Evolutionary conservation across 495 filamentous ascomycete genomes (phyloP).

Genomic region (Amorphotheca resinae): DNA sequence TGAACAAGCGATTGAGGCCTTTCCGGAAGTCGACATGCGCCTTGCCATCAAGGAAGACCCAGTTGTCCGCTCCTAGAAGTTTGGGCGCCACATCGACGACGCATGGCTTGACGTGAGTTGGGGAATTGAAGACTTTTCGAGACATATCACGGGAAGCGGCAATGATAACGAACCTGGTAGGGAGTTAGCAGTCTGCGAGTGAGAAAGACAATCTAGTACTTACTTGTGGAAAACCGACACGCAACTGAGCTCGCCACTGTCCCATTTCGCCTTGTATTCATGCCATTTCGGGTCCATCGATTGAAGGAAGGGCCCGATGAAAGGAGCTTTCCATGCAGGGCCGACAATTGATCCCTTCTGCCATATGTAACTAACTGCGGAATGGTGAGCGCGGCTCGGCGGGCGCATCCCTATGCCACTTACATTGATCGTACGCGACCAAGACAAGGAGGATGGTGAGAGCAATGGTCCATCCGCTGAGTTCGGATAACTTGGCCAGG

Average conservation of each 20-base stretch:
- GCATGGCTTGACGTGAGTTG: conserved; percentile 84
- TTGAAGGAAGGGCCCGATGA: conserved; percentile 90
- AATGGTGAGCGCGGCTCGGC: neutral
- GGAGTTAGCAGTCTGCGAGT: neutral
- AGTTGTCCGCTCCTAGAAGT: conserved; percentile 82
- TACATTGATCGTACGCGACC: conserved; percentile 76
- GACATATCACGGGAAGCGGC: conserved; percentile 93
- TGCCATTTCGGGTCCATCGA: conserved; percentile 87
- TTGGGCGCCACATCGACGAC: conserved; percentile 94
- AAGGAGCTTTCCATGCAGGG: conserved; percentile 74
- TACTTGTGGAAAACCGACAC: conserved; percentile 99
- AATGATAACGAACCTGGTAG: conserved; percentile 82
- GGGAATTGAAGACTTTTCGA: conserved; percentile 95
- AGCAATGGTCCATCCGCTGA: conserved; percentile 25
- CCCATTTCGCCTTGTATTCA: conserved; percentile 85
- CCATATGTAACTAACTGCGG: conserved; percentile 66
- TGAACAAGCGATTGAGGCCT: conserved; percentile 90
- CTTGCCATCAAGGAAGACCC: conserved; percentile 96
- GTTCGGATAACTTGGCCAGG: conserved; percentile 38
- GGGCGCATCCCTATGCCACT: conserved; percentile 20
- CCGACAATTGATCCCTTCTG: conserved; percentile 81
- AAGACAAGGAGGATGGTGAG: conserved; percentile 53
- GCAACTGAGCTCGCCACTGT: conserved; percentile 81
- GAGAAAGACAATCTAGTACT: conserved; percentile 19
- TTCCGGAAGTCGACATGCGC: conserved; percentile 95